phyloP scores from a whole-genome alignment of 2,329 filamentous ascomycete genomes.

The Hymenoscyphus albidus region DNA sequence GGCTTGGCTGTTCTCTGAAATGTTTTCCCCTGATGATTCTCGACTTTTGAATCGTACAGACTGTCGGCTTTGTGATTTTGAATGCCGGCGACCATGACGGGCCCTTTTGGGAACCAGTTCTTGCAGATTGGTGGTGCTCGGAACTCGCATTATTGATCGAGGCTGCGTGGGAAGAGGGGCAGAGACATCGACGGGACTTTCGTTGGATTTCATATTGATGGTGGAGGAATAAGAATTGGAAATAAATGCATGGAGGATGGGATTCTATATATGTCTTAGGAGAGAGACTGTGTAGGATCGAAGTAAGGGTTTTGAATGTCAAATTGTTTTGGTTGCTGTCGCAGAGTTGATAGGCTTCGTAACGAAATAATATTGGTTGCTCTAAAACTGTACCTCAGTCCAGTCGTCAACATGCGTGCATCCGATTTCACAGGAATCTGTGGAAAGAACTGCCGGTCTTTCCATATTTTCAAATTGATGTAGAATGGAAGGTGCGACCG shows the following conservation, averaged over 20 bases:
- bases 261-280: neutral
- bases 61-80: neutral
- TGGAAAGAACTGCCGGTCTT: no score
- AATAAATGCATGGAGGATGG: neutral
- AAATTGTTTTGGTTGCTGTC: neutral
- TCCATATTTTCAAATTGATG: no score
- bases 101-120: neutral
- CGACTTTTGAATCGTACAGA: neutral
- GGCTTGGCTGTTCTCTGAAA: constrained; percentile 26
- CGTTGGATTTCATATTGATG: constrained; percentile 8
- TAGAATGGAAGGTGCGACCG: no score
- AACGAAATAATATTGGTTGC: neutral
- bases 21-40: constrained; percentile 6
- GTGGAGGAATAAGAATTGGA: neutral
- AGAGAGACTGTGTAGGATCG: neutral
- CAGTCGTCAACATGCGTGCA: neutral
- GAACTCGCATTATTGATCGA: neutral
- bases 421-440: neutral
- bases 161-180: neutral
- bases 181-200: neutral
- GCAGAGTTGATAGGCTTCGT: neutral
- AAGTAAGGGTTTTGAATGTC: neutral
- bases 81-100: neutral
- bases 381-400: neutral
- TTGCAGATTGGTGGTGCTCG: constrained; percentile 3